Percentiles rank a stretch among this genome's conserved stretches.
Conservation (phyloP, 2,329 filamentous ascomycete species). For the Xylaria sp. region DNA sequence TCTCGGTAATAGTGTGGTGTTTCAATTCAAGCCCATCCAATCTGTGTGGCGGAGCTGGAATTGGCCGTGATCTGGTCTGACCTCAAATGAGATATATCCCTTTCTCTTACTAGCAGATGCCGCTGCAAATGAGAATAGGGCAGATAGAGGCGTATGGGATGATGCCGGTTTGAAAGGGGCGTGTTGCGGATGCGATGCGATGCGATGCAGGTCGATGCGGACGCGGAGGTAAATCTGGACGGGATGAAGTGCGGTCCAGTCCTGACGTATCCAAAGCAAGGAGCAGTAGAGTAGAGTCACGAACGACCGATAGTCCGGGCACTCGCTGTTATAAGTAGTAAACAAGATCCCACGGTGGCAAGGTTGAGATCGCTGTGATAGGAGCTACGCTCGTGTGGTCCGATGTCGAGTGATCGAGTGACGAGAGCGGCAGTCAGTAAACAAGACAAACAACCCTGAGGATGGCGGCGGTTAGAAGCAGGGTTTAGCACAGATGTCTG, state of each 20-base stretch:
- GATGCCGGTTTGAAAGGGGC: slow-evolving; percentile 1
- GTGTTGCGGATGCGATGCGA: slow-evolving; percentile 1
- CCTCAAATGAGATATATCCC: not conserved
- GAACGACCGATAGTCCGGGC: not conserved
- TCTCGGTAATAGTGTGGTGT: not conserved
- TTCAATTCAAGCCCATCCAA: too few species aligned
- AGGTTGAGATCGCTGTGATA: not conserved
- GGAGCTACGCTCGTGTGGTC: not conserved
- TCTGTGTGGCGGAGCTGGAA: too few species aligned
- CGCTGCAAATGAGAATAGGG: not conserved
- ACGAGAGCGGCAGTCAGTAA: not conserved
- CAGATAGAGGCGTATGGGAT: not conserved
- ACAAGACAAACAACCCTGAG: not conserved
- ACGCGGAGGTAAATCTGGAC: not conserved
- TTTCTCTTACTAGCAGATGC: not conserved
- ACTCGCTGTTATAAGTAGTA: not conserved
- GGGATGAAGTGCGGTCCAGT: not conserved
- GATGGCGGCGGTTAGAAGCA: not conserved
- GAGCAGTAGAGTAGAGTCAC: slow-evolving; percentile 1
- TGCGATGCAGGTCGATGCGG: not conserved
- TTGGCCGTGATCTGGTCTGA: not conserved
- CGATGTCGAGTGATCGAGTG: not conserved
- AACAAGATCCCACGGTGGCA: not conserved
- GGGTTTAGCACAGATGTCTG: not conserved
- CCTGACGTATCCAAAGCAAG: not conserved